Conservation (phyloP, 441 rosid species). For the Erodium trifolium region DNA sequence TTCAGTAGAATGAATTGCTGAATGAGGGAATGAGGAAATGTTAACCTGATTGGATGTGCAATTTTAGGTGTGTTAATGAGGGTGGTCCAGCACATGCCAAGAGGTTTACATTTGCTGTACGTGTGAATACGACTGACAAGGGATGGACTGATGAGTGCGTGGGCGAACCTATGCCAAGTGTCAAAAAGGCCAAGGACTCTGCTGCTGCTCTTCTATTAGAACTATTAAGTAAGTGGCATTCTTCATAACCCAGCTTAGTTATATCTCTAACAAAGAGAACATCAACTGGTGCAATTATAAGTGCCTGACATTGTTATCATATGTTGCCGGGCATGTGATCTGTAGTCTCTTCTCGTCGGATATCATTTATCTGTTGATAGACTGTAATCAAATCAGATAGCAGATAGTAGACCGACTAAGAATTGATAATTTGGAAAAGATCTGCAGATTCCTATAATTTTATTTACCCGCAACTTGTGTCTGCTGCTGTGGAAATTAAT, state of each 20-base stretch:
- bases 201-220: slow-evolving; percentile 78
- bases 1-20: neutral
- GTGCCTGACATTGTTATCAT: too few species aligned
- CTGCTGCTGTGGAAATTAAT: neutral
- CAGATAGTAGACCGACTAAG: too few species aligned
- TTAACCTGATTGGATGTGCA: too few species aligned
- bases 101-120: slow-evolving; percentile 83
- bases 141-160: slow-evolving; percentile 97
- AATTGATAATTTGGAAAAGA: too few species aligned
- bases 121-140: slow-evolving; percentile 73
- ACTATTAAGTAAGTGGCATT: slow-evolving; percentile 51
- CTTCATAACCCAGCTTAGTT: slow-evolving; percentile 18
- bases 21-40: neutral
- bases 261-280: neutral
- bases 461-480: neutral
- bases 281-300: too few species aligned
- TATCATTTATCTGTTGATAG: neutral
- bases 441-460: too few species aligned
- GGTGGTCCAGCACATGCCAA: slow-evolving; percentile 99
- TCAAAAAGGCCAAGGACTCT: slow-evolving; percentile 97
- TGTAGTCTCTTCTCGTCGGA: too few species aligned
- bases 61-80: slow-evolving; percentile 69
- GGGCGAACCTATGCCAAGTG: slow-evolving; percentile 98
- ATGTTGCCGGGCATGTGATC: too few species aligned
- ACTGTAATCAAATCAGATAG: neutral